Base-by-base conservation (phyloP, 108 stramenopile genomes). In the Conticribra weissflogii region DNA sequence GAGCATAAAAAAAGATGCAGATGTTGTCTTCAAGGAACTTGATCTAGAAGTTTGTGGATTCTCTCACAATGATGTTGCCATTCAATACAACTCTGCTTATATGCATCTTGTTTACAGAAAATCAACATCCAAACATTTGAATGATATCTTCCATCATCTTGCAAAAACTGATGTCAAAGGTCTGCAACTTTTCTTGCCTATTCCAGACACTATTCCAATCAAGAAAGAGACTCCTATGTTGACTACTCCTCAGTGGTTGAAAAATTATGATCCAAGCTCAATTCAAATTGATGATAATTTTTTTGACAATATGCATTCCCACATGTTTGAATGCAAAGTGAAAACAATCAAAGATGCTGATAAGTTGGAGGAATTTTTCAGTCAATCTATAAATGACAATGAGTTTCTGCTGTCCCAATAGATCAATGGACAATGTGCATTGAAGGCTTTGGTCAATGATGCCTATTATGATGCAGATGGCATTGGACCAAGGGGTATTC, bases 91-190 rank as follows among this genome's bases (percentile, higher is more conserved):
- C 8, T 32, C 30, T 57, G 25, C 17, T n/a, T 57, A 57, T 31
- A 57, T 57, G 56, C 28, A 57, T 15, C 17, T 57, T 27, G 56
- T 31, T 19, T 57, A 57, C 29, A 31, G 33, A 18, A 27, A 27
- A 31, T 5, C 17, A 15, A 30, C 56, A 14, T 15, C 25, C 1
- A 12, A 7, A 14, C 12, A 30, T 31, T 30, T 57, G 12, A 29
- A 57, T 18, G 33, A 16, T 3, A 32, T 17, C 1, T 57, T 30
- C 29, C 56, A 57, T 14, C 7, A 31, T 3, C 30, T 33, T 18
- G 50, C 50, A 17, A 4, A 4, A 4, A 51, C 12, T 3, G 50
- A 51, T 21, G 18, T 51, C 4, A 16, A 21, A 18, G 50, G 50
- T 4, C 50, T 18, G 17, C 12, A 3, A 19, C 19, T 51, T 17